These are phyloP conservation scores for Atalantia buxifolia DNA, from an alignment of 345 rosid species.

Conservation along the genomic window DNA sequence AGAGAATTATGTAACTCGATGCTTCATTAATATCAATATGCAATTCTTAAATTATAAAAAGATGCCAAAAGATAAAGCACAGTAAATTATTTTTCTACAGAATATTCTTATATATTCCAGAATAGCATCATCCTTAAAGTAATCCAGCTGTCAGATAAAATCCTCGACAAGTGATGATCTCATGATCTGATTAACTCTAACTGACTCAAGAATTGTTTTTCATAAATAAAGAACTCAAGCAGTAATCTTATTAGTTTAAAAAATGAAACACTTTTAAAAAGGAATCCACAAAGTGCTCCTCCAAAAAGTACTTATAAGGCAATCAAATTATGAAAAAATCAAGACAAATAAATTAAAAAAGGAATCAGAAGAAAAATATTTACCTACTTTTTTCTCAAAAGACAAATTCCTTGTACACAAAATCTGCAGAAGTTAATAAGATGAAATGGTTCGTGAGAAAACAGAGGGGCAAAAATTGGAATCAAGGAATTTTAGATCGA, in stretches of 20 bases:
- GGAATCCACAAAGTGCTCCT: background rate
- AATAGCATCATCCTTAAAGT: too few relatives aligned
- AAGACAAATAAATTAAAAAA: background rate
- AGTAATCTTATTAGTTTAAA: background rate
- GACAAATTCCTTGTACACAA: constrained; percentile 23
- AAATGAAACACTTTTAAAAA: background rate
- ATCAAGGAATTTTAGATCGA: constrained; percentile 6
- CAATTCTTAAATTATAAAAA: background rate
- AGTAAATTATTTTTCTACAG: background rate
- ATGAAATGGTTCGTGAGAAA: constrained; percentile 10
- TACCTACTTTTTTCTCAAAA: constrained; percentile 33
- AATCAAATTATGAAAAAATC: background rate
- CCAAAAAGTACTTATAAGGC: background rate
- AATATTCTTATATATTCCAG: too few relatives aligned
- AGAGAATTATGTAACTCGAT: background rate
- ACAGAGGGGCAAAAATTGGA: constrained; percentile 27
- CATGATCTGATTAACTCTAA: background rate
- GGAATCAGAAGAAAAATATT: background rate
- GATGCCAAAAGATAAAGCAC: background rate
- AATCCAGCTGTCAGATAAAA: background rate
- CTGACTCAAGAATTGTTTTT: background rate
- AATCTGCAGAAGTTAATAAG: constrained; percentile 15
- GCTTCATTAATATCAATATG: too few relatives aligned
- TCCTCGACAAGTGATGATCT: background rate
- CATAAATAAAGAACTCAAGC: background rate